Evolutionary conservation across 2,329 filamentous ascomycete species (phyloP), one percentile per base, ranked within the genome.

Genomic region (Xylariales sp.): DNA sequence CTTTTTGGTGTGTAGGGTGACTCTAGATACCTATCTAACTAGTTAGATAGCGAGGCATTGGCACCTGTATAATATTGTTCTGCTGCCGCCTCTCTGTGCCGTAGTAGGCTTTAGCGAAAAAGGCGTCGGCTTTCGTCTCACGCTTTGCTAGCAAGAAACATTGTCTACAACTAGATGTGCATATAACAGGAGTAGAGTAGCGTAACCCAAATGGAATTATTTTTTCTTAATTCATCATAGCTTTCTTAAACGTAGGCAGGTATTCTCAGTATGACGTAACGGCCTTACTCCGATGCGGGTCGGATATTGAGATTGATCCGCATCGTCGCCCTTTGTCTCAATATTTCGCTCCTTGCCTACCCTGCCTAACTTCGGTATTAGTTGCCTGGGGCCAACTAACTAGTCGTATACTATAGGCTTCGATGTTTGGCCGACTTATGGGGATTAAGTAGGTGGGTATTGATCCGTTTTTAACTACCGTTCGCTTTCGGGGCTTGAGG

Each of bases 11-110:
- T n/a, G 43, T 49, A 10, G 23, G 14, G 12, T 41, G 28, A 5
- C 8, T 12, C 39, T 45, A 18, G 16, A 28, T 23, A 14, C 3
- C 32, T 8, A 45, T 54, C 28, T 28, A 30, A 30, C 39, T 10
- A 41, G 32, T 3, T 23, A 43, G n/a, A 14, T 23, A 16, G 45
- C 36, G n/a, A 63, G 45, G 16, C 30, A 10, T 36, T 48, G 34
- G 43, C 16, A 41, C 43, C 43, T 65, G 56, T 65, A 54, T 56
- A 30, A 48, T 61, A 65, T 49, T 54, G 14, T 9, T 12, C n/a
- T 10, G 55, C 28, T 14, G n/a, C 18, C 14, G n/a, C 39, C 41
- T 49, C 5, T 12, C 30, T 16, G 3, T 30, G 18, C 16, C 30
- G 30, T 43, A 12, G 36, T n/a, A 30, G 46, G 10, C n/a, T 48